These are phyloP conservation scores for Saturnispora hagleri DNA, from an alignment of 805 yeast genomes.

Conservation along the genomic window DNA sequence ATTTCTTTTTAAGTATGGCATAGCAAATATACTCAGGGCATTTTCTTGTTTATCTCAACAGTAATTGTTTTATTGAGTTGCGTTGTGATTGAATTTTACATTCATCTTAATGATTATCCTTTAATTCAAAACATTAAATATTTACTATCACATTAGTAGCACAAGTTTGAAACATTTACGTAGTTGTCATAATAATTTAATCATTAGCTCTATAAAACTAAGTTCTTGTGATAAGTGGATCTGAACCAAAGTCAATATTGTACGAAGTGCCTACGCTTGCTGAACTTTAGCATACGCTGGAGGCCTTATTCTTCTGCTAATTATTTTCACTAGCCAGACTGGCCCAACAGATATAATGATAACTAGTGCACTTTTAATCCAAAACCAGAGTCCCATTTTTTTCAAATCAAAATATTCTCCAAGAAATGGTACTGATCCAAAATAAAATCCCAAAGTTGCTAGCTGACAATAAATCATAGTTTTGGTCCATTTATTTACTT, in stretches of 20 bases:
- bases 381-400: constrained; percentile 38
- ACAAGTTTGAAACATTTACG: too few species aligned
- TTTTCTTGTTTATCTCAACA: too few species aligned
- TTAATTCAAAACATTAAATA: too few species aligned
- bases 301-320: constrained; percentile 72
- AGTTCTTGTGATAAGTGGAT: neutral
- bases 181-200: too few species aligned
- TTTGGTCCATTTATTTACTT: constrained; percentile 84
- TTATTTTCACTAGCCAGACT: constrained; percentile 75
- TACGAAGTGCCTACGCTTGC: constrained; percentile 36
- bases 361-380: constrained; percentile 61
- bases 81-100: too few species aligned
- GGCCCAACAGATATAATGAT: constrained; percentile 71
- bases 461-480: constrained; percentile 67
- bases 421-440: constrained; percentile 75
- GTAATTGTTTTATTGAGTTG: too few species aligned
- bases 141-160: too few species aligned
- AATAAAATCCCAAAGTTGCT: constrained; percentile 55
- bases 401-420: constrained; percentile 76
- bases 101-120: too few species aligned
- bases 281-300: constrained; percentile 97
- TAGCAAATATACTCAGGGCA: too few species aligned
- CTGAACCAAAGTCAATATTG: neutral
- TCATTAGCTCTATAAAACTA: neutral
- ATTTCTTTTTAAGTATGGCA: too few species aligned